Evolutionary conservation across 805 yeast genomes (phyloP), one percentile per base, ranked within the genome.

Genomic region (Candida tibetensis): DNA sequence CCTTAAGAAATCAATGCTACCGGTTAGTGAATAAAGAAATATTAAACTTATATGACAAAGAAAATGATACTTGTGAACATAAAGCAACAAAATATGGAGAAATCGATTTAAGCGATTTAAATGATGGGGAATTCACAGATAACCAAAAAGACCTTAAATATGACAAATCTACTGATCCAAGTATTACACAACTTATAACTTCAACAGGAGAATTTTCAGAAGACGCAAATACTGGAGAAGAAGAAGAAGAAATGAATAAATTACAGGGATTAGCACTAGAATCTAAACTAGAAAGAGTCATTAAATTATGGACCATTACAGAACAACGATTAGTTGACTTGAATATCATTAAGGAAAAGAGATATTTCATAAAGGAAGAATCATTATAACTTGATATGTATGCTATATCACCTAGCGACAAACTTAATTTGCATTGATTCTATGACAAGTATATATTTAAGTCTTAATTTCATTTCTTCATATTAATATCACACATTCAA

Each of bases 1-100:
- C 79, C 27, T 57, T 83, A 46, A 67, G 95, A 36, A 63, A 70
- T 13, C 80, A 77, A 40, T 80, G 91, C 39, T 85, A 89, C 8
- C 71, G 78, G 26, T 56, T 80, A 27, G 88, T 89, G 9, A 89
- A 89, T 59, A 72, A 73, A 49, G 79, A 81, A 4, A 77, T 85
- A 5, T 60, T 85, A 30, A 57, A 68, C 34, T 54, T 69, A 21
- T 48, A 51, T 22, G 44, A 40, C 13, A 43, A 40, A 32, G 39
- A 44, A 26, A 37, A 41, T 23, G 46, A 33, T 3, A 39, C 32
- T 15, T 17, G 28, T 14, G 40, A 40, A 9, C 57, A 44, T 40
- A 35, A 43, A 28, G 54, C 60, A 14, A 52, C 59, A 14, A 44
- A 51, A 30, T 44, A 42, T 42, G 27, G 46, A 25, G 53, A 53